These are phyloP conservation scores for Hypoxylon perforatum DNA, from an alignment of 495 filamentous ascomycete species.

Conservation along the genomic window DNA sequence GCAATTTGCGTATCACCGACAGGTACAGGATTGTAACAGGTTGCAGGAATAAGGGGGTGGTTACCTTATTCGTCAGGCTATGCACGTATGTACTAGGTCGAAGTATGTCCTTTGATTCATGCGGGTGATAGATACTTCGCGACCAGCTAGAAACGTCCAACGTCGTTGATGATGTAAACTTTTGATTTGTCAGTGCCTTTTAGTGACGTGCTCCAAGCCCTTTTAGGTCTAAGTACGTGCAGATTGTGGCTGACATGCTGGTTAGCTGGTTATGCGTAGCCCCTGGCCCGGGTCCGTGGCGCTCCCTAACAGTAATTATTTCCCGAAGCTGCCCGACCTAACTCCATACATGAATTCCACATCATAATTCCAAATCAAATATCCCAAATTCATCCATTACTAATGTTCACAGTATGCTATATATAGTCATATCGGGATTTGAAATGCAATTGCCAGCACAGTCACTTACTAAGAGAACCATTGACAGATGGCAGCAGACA, in stretches of 20 bases:
- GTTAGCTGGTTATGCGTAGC: background rate
- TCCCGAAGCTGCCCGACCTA: slow-evolving; percentile 12
- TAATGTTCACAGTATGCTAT: background rate
- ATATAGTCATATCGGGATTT: slow-evolving; percentile 7
- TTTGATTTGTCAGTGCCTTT: slow-evolving; percentile 38
- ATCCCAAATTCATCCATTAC: slow-evolving; percentile 14
- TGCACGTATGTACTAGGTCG: too few species aligned
- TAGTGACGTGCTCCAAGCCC: slow-evolving; percentile 28
- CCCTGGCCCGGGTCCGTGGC: background rate
- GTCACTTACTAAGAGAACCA: background rate
- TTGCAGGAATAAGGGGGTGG: too few species aligned
- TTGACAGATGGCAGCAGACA: background rate
- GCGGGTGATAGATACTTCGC: slow-evolving; percentile 21
- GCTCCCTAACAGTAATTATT: slow-evolving; percentile 1
- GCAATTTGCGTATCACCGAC: background rate
- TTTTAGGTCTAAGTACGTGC: slow-evolving; percentile 1
- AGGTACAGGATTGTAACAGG: too few species aligned
- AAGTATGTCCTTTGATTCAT: background rate
- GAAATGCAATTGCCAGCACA: slow-evolving; percentile 1
- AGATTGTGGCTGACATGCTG: slow-evolving; percentile 12
- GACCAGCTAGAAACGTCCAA: background rate
- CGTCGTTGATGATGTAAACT: slow-evolving; percentile 30
- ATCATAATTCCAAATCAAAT: slow-evolving; percentile 21
- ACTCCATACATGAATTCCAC: slow-evolving; percentile 18
- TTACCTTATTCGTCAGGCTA: too few species aligned